These are phyloP conservation scores for Avena sativa DNA, from an alignment of 176 grass and related monocot species.

Conservation along the genomic window DNA sequence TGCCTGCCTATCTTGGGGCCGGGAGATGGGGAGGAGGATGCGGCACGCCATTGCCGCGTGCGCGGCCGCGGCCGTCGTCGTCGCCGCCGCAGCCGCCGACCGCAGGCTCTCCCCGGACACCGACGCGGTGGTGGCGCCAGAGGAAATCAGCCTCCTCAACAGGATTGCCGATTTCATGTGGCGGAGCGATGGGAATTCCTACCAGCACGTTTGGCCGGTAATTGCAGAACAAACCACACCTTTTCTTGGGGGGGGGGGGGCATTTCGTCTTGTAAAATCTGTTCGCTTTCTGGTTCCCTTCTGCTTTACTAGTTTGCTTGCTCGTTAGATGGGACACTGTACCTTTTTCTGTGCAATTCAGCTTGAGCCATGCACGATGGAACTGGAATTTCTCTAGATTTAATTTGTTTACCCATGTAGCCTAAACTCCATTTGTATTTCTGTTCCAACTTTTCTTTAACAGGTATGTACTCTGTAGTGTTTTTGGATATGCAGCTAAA, in stretches of 20 bases:
- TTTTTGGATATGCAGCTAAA: slow-evolving; percentile 17
- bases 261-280: not conserved
- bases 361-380: not conserved
- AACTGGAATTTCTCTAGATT: slow-evolving; percentile 24
- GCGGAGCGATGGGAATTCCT: slow-evolving; percentile 49
- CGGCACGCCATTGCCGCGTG: slow-evolving; percentile 45
- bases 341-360: not conserved
- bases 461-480: not conserved
- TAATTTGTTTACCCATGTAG: not conserved
- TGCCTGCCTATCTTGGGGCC: slow-evolving; percentile 5
- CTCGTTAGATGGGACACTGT: not conserved
- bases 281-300: not conserved
- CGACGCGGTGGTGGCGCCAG: not conserved
- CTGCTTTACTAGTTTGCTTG: not conserved
- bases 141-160: slow-evolving; percentile 37
- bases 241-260: not conserved
- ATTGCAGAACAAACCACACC: not conserved
- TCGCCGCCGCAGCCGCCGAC: slow-evolving; percentile 25
- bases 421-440: not conserved
- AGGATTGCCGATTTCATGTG: slow-evolving; percentile 67
- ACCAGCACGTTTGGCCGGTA: slow-evolving; percentile 89
- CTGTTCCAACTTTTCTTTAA: not conserved
- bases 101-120: not conserved
- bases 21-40: slow-evolving; percentile 44
- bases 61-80: slow-evolving; percentile 23